phyloP scores from a whole-genome alignment of 2,329 filamentous ascomycete genomes.

The Colletotrichum theobromicola region DNA sequence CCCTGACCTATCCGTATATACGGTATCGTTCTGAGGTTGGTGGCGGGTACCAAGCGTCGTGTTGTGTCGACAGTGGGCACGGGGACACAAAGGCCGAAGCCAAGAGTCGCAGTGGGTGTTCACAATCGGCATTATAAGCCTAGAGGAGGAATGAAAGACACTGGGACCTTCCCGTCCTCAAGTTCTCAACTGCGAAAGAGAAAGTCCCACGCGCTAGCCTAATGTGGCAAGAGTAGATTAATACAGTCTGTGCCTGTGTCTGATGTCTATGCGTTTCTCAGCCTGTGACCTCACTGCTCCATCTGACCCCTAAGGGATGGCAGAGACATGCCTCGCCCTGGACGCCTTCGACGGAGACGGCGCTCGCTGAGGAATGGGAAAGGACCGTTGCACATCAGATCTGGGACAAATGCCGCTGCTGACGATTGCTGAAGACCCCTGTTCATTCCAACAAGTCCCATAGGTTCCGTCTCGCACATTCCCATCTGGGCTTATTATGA shows the following conservation, averaged over 20 bases:
- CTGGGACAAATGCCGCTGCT: slow-evolving; percentile 3
- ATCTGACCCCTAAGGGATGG: neutral
- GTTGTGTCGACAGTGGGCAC: neutral
- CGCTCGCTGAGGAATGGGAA: neutral
- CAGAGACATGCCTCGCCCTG: neutral
- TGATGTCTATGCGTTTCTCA: neutral
- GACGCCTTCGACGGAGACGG: neutral
- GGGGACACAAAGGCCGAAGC: neutral
- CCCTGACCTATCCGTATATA: neutral
- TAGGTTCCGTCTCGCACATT: neutral
- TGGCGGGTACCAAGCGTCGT: no score
- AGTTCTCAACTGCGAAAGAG: neutral
- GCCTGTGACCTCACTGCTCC: neutral
- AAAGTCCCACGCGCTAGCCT: neutral
- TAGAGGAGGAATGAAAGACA: neutral
- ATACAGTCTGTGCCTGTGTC: neutral
- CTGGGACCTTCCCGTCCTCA: neutral
- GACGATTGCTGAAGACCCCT: slow-evolving; percentile 17
- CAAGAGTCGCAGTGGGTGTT: neutral
- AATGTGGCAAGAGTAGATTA: neutral
- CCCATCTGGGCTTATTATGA: neutral
- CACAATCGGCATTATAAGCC: neutral
- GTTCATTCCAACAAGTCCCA: neutral
- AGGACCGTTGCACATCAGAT: neutral
- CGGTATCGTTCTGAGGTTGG: neutral